These are phyloP conservation scores for Tolypocladium endophyticum DNA, from an alignment of 2,329 filamentous ascomycete genomes.

Conservation along the genomic window DNA sequence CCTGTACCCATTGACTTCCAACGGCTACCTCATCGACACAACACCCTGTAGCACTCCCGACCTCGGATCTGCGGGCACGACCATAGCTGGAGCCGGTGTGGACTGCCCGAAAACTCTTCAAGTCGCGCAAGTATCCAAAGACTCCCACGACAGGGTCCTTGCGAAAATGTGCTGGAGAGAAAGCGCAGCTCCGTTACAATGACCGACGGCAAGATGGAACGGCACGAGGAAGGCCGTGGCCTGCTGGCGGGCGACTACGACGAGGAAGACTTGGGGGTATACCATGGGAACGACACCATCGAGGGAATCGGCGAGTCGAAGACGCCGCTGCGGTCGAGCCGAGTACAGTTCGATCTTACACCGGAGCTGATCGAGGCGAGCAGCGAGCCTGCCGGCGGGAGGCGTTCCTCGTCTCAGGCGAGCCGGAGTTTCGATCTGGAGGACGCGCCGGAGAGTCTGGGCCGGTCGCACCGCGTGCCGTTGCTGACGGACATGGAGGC, in stretches of 20 bases:
- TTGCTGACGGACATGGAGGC: constrained; percentile 77
- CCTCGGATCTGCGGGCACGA: not conserved
- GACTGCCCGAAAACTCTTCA: not conserved
- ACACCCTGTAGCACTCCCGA: not conserved
- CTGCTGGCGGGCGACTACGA: constrained; percentile 17
- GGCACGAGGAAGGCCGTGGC: constrained; percentile 20
- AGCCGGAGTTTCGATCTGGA: constrained; percentile 37
- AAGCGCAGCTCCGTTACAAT: constrained; percentile 14
- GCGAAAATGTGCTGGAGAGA: constrained; percentile 8
- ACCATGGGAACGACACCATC: not conserved
- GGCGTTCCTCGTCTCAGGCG: constrained; percentile 10
- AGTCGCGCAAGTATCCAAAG: not conserved
- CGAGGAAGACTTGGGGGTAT: constrained; percentile 14
- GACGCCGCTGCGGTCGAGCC: constrained; percentile 43
- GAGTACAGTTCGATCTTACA: constrained; percentile 62
- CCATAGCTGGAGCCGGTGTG: not conserved
- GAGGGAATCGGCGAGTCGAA: not conserved
- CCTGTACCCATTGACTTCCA: not conserved
- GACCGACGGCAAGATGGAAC: constrained; percentile 18
- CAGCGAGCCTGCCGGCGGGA: constrained; percentile 8
- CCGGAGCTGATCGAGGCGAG: constrained; percentile 29
- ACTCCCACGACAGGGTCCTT: not conserved
- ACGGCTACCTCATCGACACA: not conserved
- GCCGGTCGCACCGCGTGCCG: constrained; percentile 49
- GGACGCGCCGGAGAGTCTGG: constrained; percentile 33